Evolutionary conservation across 148 eudicot genomes (phyloP), one percentile per base, ranked within the genome.

Genomic region (Limonium bicolor): DNA sequence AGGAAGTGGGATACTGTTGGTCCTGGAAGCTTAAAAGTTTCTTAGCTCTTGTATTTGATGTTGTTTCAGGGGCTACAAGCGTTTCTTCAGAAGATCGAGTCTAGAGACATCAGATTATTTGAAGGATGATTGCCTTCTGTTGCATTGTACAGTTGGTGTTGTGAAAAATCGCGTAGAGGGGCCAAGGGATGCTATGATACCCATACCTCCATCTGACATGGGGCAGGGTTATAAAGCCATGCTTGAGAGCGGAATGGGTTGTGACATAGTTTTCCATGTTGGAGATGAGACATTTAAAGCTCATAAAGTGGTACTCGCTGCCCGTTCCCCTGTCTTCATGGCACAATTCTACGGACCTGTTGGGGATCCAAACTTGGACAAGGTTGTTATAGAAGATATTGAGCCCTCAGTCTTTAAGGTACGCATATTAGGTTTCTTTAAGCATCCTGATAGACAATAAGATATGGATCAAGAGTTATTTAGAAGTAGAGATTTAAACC

Each of bases 241-340:
- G 58, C 59, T 86, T 50, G 94, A 86, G 17, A 59, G 69, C 46
- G 80, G 77, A 55, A 36, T 64, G 48, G 79, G 94, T 29, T 78
- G 67, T 37, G 96, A 86, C 53, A 44, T 86, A 45, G 64, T 53
- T 53, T 75, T 86, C n/a, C 66, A 60, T 50, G 75, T 86, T 51
- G 96, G 88, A 8, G 80, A 73, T 12, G 94, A 78, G 66, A 67
- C 51, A 7, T 82, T 82, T 38, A 82, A 71, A 65, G 96, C 94
- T 54, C 96, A 86, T 67, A 86, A 78, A 52, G 48, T 82, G 74
- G 69, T 86, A 38, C 88, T 86, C 52, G 94, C 88, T 53, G 84
- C 96, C 31, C 82, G 94, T 45, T 82, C 96, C 51, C 96, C 96
- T 64, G 94, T 87, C 11, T 87, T 82, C 49, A 76, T 67, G 72